Base-by-base conservation (phyloP, 2,329 filamentous ascomycete species). In the Sphaceloma murrayae region DNA sequence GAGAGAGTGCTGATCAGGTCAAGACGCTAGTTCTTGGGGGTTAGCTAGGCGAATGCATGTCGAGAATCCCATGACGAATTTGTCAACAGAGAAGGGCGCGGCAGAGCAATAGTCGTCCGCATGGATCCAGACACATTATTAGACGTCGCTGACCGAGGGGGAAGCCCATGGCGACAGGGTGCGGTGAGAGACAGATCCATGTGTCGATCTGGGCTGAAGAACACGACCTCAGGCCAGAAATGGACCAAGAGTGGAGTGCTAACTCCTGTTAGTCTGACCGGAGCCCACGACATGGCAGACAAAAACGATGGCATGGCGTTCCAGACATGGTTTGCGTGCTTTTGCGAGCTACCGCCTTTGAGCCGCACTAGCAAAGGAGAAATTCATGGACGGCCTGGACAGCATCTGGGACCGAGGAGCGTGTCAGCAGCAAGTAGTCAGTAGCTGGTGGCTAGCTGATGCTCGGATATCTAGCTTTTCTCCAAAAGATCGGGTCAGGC, bases 41-140 rank as follows among this genome's bases (percentile, higher is more conserved):
- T 13, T 29, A 26, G 4, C 8, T 13, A 18, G 7, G 19, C 10
- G 16, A 14, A 40, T 40, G 36, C 36, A 22, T 40, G 36, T 19
- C 22, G 19, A 40, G 36, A 40, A 40, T 40, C 36, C 36, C 36
- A 40, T 40, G 36, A 40, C 36, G 24, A 40, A 13, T 8, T 18
- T n/a, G 24, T 11, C 17, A 13, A 18, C 33, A 36, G 33, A 30
- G n/a, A 26, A 16, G 22, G 14, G 36, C 16, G 13, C 36, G 4
- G 17, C 24, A 30, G 24, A 17, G n/a, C 16, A 16, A 40, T 26
- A 3, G 17, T 16, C 24, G 6, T 40, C 36, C 36, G 19, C 27
- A 40, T 40, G 29, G 22, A 40, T 21, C 22, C 14, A 14, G 18
- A 11, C 7, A 27, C 9, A 40, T 29, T 16, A n/a, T 24, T 13